Conservation (phyloP, 441 rosid species). For the Erysimum cheiri region DNA sequence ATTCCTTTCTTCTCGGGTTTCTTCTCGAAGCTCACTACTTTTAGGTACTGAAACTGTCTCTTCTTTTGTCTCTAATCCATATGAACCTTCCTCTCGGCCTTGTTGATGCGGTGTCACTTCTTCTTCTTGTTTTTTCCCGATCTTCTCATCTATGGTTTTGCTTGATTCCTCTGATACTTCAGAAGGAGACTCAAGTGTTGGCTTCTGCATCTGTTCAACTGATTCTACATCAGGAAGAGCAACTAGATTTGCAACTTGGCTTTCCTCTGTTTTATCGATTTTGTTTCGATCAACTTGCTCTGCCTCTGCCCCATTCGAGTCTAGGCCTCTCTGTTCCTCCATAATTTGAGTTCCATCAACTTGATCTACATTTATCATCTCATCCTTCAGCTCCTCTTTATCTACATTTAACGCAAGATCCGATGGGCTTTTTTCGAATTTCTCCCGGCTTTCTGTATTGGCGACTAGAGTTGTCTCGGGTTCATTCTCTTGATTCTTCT, state of each 20-base stretch:
- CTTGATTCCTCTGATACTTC: conserved; percentile 43
- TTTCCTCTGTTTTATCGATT: conserved; percentile 20
- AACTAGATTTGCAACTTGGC: not conserved
- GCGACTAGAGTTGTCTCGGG: conserved; percentile 18
- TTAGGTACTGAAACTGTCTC: conserved; percentile 28
- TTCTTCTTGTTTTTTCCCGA: conserved; percentile 41
- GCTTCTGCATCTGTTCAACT: conserved; percentile 38
- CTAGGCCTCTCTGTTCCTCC: conserved; percentile 27
- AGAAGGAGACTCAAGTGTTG: conserved; percentile 38
- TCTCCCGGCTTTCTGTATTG: not conserved
- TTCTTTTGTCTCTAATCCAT: conserved; percentile 34
- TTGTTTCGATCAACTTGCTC: conserved; percentile 18
- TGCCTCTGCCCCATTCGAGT: not conserved
- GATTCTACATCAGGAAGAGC: conserved; percentile 39
- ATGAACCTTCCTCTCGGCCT: conserved; percentile 33
- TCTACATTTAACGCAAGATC: conserved; percentile 27
- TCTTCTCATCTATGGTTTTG: conserved; percentile 37
- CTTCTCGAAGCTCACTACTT: conserved; percentile 28
- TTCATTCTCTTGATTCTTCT: conserved; percentile 10
- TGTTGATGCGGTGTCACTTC: conserved; percentile 39
- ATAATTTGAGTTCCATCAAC: conserved; percentile 26
- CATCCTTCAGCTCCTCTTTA: conserved; percentile 27
- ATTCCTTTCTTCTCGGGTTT: conserved; percentile 17
- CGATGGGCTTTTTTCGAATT: conserved; percentile 12
- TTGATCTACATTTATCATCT: conserved; percentile 27